Evolutionary conservation across 2,329 filamentous ascomycete species (phyloP), one percentile per base, ranked within the genome.

Genomic region (Pseudogymnoascus sp.): DNA sequence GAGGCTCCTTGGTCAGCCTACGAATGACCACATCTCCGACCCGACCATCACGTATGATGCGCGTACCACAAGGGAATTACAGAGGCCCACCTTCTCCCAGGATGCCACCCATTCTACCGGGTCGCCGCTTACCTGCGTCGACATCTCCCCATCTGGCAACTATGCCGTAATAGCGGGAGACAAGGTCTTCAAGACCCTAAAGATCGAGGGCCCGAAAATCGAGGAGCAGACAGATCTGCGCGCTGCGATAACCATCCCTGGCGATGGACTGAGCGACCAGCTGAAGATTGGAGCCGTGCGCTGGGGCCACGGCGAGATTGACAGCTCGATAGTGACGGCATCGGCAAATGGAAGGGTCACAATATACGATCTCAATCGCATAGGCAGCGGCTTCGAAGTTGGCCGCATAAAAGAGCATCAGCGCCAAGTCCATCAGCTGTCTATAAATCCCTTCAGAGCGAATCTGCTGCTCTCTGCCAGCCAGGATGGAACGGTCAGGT

Each of bases 341-440:
- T 86, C 84, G 69, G 81, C 82, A 60, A 85, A 82, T 65, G 85
- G 85, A 69, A 84, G 84, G 72, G 86, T 88, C 67, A 87, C 87
- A 65, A 78, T 83, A 65, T 88, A 88, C 69, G 84, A 88, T 71
- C 71, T 88, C 16, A 77, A 77, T 42, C 80, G 81, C 18, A 69
- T 83, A 8, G 73, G 76, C 2, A 72, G 73, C 25, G 74, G 73
- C 1, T 73, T 79, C 11, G 78, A 79, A 3, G 72, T 86, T 60
- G 83, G 83, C 40, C 82, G 80, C 36, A 79, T 86, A 36, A 81
- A 86, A 49, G 85, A 88, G 68, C 85, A 87, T 68, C 81, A 82
- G 53, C 80, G 85, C 2, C 85, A 88, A 75, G 79, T 88, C 67
- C 87, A 87, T 67, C 81, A 82, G 34, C 76, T 88, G 8, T 84